phyloP scores from a whole-genome alignment of 192 early-diverging fungal genomes.

The Borealophlyctis nickersoniae region DNA sequence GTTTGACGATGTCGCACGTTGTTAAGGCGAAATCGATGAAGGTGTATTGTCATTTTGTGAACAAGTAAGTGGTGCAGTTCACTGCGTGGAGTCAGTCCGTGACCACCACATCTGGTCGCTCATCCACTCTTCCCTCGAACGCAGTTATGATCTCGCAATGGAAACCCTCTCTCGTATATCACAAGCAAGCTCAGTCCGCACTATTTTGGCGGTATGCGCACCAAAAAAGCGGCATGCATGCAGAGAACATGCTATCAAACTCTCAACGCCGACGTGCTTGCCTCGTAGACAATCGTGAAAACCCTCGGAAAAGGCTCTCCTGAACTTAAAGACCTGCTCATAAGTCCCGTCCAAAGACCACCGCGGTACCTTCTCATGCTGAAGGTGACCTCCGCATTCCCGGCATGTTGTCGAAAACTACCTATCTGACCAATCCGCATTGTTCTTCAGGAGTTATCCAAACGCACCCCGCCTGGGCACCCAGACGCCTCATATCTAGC shows the following conservation, averaged over 20 bases:
- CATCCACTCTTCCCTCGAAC: neutral
- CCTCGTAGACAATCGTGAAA: slow-evolving; percentile 5
- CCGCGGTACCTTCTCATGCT: slow-evolving; percentile 25
- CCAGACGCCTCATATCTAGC: neutral
- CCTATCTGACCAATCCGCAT: slow-evolving; percentile 10
- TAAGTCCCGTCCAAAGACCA: slow-evolving; percentile 19
- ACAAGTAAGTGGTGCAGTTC: slow-evolving; percentile 22
- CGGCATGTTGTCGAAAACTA: slow-evolving; percentile 20
- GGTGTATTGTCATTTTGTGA: slow-evolving; percentile 21
- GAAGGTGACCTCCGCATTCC: slow-evolving; percentile 19
- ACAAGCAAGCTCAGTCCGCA: too few relatives aligned
- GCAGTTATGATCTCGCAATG: slow-evolving; percentile 20
- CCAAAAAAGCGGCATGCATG: slow-evolving; percentile 8
- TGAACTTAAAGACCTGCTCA: slow-evolving; percentile 18
- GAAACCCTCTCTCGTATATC: slow-evolving; percentile 15
- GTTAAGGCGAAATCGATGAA: slow-evolving; percentile 25
- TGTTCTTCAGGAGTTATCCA: too few relatives aligned
- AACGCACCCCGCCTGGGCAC: too few relatives aligned
- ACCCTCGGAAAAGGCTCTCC: slow-evolving; percentile 10
- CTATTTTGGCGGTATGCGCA: too few relatives aligned
- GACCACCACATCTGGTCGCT: neutral
- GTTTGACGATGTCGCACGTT: too few relatives aligned
- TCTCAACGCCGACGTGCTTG: neutral
- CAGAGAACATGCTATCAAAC: neutral
- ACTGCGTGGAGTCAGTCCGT: too few relatives aligned